These are phyloP conservation scores for Trichodelitschia bisporula DNA, from an alignment of 495 filamentous ascomycete species.

Conservation along the genomic window DNA sequence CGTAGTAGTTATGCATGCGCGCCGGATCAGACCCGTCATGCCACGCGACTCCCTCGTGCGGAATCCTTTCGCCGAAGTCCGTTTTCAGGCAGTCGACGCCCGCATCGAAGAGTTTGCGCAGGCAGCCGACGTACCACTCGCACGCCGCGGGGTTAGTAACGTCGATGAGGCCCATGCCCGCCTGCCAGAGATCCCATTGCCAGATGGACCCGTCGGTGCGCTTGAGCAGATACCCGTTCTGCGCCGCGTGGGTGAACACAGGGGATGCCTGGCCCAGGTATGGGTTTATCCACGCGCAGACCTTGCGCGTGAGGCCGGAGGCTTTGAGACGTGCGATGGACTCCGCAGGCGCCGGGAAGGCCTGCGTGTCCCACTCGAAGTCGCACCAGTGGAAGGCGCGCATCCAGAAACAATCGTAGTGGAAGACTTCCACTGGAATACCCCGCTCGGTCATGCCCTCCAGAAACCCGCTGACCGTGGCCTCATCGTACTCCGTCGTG, in stretches of 20 bases:
- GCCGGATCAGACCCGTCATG: slow-evolving; percentile 21
- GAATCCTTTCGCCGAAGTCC: slow-evolving; percentile 50
- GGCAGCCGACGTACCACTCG: slow-evolving; percentile 30
- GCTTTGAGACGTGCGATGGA: slow-evolving; percentile 39
- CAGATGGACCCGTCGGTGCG: slow-evolving; percentile 42
- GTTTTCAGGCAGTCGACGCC: slow-evolving; percentile 51
- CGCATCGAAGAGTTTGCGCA: slow-evolving; percentile 33
- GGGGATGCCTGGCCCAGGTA: slow-evolving; percentile 44
- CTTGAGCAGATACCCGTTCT: slow-evolving; percentile 44
- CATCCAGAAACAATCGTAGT: slow-evolving; percentile 48
- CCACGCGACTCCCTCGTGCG: slow-evolving; percentile 32
- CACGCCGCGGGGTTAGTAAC: slow-evolving; percentile 47
- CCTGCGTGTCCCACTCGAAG: slow-evolving; percentile 40
- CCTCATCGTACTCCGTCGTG: slow-evolving; percentile 44
- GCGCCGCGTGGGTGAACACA: slow-evolving; percentile 35
- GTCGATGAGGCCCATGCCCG: slow-evolving; percentile 49
- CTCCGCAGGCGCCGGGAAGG: slow-evolving; percentile 41
- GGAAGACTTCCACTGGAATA: slow-evolving; percentile 44
- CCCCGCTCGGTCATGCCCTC: slow-evolving; percentile 39
- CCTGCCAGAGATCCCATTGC: slow-evolving; percentile 55
- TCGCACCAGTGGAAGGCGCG: slow-evolving; percentile 48
- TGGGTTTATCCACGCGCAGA: slow-evolving; percentile 50
- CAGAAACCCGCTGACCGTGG: slow-evolving; percentile 39
- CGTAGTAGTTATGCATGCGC: slow-evolving; percentile 55
- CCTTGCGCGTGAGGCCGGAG: slow-evolving; percentile 25